These are phyloP conservation scores for Borovskyia barvae DNA, from an alignment of 208 protist species.

Conservation along the genomic window DNA sequence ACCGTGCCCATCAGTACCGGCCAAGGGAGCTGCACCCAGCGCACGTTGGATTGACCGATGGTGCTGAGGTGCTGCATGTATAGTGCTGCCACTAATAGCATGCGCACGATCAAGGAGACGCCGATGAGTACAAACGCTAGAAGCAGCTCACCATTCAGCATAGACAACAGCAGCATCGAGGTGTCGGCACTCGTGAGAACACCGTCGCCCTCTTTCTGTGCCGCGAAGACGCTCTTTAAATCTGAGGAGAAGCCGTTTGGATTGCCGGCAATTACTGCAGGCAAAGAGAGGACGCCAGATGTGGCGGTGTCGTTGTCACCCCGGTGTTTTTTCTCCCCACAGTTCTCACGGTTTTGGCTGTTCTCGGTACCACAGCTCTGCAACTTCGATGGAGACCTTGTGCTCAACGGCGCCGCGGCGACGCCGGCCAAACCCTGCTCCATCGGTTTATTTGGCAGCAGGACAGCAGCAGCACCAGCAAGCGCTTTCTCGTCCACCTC, in stretches of 20 bases:
- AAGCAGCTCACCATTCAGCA: slow-evolving; percentile 71
- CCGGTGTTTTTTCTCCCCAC: no score
- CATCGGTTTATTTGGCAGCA: not conserved
- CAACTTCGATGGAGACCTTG: not conserved
- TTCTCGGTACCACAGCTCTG: not conserved
- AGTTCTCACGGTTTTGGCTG: not conserved
- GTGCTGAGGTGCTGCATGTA: slow-evolving; percentile 3
- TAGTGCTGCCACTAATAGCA: slow-evolving; percentile 24
- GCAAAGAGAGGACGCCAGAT: not conserved
- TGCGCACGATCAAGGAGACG: slow-evolving; percentile 51
- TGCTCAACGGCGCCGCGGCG: not conserved
- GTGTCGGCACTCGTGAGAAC: no score
- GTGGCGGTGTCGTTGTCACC: not conserved
- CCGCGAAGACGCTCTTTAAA: no score
- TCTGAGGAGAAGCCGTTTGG: no score
- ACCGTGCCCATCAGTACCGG: slow-evolving; percentile 28
- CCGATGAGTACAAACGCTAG: slow-evolving; percentile 44
- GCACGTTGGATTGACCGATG: slow-evolving; percentile 25
- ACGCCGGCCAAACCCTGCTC: no score
- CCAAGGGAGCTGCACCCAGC: slow-evolving; percentile 7
- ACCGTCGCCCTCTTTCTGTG: no score
- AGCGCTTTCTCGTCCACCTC: no score
- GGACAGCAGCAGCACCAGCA: not conserved
- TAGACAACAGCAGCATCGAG: slow-evolving; percentile 17
- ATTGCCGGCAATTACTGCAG: not conserved